Conservation (phyloP, 495 filamentous ascomycete species). For the Hypomontagnella submonticulosa region DNA sequence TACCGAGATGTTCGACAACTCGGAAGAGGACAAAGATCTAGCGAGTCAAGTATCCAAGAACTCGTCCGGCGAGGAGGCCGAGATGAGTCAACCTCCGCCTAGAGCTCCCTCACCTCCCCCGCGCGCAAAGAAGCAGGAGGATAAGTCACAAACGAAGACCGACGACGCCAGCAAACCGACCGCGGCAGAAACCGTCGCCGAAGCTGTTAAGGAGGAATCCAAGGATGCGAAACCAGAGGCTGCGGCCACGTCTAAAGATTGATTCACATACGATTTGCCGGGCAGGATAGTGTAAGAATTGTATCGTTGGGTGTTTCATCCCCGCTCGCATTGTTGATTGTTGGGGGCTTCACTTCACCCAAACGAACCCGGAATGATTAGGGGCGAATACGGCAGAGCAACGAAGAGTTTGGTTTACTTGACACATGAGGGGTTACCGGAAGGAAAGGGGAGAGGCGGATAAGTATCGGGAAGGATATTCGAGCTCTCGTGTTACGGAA, state of each 20-base stretch:
- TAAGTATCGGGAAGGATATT: constrained; percentile 22
- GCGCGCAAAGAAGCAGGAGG: constrained; percentile 43
- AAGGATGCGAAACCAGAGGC: constrained; percentile 39
- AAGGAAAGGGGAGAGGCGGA: constrained; percentile 16
- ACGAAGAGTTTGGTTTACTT: constrained; percentile 44
- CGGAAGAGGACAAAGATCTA: constrained; percentile 84
- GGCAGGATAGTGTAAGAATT: constrained; percentile 37
- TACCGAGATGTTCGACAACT: constrained; percentile 89
- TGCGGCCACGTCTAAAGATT: constrained; percentile 40
- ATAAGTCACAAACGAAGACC: constrained; percentile 28
- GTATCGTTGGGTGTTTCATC: constrained; percentile 17
- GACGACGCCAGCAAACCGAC: constrained; percentile 23
- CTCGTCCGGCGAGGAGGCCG: constrained; percentile 41
- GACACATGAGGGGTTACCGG: constrained; percentile 28
- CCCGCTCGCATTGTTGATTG: constrained; percentile 17
- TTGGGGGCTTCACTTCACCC: constrained; percentile 36
- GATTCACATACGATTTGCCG: constrained; percentile 22
- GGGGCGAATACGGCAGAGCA: constrained; percentile 33
- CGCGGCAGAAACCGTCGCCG: constrained; percentile 23
- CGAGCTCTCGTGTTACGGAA: constrained; percentile 10
- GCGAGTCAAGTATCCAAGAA: constrained; percentile 63
- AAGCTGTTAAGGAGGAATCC: constrained; percentile 42
- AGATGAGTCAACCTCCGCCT: constrained; percentile 33
- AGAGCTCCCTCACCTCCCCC: constrained; percentile 48
- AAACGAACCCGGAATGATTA: constrained; percentile 27